Conservation (phyloP, 225 moss, liverwort and hornwort genomes). For the Anthoceros angustus region DNA sequence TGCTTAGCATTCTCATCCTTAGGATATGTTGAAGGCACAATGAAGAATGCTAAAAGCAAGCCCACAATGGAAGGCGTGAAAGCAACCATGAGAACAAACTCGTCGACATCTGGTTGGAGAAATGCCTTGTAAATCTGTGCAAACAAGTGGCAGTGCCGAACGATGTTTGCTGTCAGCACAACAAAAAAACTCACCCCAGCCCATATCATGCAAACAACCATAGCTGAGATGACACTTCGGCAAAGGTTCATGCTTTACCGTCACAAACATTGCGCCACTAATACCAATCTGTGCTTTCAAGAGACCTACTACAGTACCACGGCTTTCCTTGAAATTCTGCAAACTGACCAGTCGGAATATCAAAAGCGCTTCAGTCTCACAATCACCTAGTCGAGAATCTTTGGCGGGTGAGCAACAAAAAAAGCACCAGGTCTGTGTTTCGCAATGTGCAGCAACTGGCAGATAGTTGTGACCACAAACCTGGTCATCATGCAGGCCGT, state of each 20-base stretch:
- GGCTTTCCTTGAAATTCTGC: conserved; percentile 59
- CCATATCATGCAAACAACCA: not conserved
- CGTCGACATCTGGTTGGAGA: conserved; percentile 61
- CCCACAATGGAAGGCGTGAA: conserved; percentile 34
- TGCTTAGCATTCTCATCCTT: conserved; percentile 18
- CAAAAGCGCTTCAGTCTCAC: not conserved
- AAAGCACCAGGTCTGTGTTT: conserved; percentile 3
- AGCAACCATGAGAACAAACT: conserved; percentile 56
- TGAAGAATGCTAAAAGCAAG: conserved; percentile 33
- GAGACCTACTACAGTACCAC: conserved; percentile 69
- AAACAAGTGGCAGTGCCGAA: not conserved
- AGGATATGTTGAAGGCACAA: conserved; percentile 41
- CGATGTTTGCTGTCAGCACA: no score
- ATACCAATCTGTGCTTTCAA: conserved; percentile 81
- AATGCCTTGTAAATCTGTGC: conserved; percentile 80
- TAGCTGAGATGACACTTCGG: no score
- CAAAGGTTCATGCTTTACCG: conserved; percentile 19
- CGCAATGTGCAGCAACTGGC: not conserved
- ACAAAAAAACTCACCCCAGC: not conserved
- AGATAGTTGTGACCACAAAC: conserved; percentile 15
- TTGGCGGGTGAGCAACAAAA: no score
- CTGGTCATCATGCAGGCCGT: conserved; percentile 65
- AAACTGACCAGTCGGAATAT: conserved; percentile 25
- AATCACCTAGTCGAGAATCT: no score
- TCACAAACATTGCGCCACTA: conserved; percentile 79